Base-by-base conservation (phyloP, 2,329 filamentous ascomycete species). In the Phoma sp. region DNA sequence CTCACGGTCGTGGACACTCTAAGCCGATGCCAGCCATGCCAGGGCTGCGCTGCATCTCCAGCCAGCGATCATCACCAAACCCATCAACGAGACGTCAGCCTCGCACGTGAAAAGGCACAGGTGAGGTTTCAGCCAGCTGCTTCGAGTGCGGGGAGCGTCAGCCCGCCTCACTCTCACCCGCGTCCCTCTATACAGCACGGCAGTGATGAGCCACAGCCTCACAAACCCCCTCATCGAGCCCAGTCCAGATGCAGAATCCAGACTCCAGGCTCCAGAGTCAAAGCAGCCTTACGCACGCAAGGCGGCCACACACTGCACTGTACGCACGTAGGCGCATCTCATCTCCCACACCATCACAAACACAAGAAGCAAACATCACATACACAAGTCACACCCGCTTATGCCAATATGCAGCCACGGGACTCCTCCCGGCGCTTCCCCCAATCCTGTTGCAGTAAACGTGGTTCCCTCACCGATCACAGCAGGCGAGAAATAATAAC, bases 391-490 rank as follows among this genome's bases (percentile, higher is more conserved):
- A 46, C 47, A 50, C 40, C 17, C 17, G 17, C 17, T 25, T 2
- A 9, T 19, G 38, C 22, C 21, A 17, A 35, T 9, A 8, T 43
- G 52, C 40, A 41, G 8, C 13, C 6, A 9, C 40, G 45, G 52
- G 36, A 45, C 31, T 45, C 40, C 52, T 50, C 33, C 46, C 52
- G 52, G 24, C 19, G 27, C 36, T 33, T 27, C 40, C 27, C 49
- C 51, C 51, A 55, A 49, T 55, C 37, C 39, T 27, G 22, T 44
- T 27, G 27, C 7, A 35, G 32, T 13, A 10, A 22, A 8, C 21
- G 13, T 35, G 27, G 29, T 29, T 41, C 36, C 45, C 52, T 50
- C 31, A 55, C 52, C 52, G 52, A 55, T 55, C 52, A 50, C 21
- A 25, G 27, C 17, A 22, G 29, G 8, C 19, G 32, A 32, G 12